phyloP scores from a whole-genome alignment of 163 green algal species.

The Prototheca wickerhamii region DNA sequence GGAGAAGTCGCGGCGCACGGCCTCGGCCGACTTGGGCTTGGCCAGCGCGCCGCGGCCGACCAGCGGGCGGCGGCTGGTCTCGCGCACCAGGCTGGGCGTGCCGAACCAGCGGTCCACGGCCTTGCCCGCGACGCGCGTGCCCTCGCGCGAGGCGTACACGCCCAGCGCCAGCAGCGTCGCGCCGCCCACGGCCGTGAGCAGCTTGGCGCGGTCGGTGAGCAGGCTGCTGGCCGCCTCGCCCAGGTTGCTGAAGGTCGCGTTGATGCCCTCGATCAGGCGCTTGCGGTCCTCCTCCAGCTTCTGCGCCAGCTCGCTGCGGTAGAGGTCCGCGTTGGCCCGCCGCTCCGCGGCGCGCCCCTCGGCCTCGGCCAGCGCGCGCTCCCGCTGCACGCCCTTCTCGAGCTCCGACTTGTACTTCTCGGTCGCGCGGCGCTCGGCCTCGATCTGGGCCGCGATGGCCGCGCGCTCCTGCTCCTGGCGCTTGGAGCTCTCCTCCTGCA shows the following conservation, averaged over 20 bases:
- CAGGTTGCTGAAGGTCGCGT: conserved; percentile 68
- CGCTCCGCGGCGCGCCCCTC: conserved; percentile 82
- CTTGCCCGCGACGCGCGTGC: conserved; percentile 65
- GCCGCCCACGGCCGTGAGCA: conserved; percentile 60
- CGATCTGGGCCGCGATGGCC: conserved; percentile 80
- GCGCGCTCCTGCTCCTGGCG: conserved; percentile 69
- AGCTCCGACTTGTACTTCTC: conserved; percentile 83
- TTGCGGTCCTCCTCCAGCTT: conserved; percentile 63
- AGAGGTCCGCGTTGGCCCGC: conserved; percentile 92
- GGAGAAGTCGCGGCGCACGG: conserved; percentile 66
- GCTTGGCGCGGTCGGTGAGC: conserved; percentile 72
- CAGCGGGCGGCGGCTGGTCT: conserved; percentile 72
- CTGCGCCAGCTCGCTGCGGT: conserved; percentile 52
- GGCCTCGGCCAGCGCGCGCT: conserved; percentile 85
- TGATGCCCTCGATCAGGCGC: conserved; percentile 75
- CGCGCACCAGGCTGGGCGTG: conserved; percentile 82
- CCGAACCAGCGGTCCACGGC: conserved; percentile 83
- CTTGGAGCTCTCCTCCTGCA: conserved; percentile 72
- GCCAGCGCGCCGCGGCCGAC: conserved; percentile 14
- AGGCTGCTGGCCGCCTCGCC: conserved; percentile 50
- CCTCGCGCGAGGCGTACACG: conserved; percentile 68
- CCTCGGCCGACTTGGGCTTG: conserved; percentile 34
- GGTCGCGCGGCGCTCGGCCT: conserved; percentile 76
- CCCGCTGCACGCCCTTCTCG: conserved; percentile 78
- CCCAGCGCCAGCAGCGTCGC: conserved; percentile 69